Evolutionary conservation across 805 yeast species (phyloP).

Genomic region (Priceomyces haplophilus): DNA sequence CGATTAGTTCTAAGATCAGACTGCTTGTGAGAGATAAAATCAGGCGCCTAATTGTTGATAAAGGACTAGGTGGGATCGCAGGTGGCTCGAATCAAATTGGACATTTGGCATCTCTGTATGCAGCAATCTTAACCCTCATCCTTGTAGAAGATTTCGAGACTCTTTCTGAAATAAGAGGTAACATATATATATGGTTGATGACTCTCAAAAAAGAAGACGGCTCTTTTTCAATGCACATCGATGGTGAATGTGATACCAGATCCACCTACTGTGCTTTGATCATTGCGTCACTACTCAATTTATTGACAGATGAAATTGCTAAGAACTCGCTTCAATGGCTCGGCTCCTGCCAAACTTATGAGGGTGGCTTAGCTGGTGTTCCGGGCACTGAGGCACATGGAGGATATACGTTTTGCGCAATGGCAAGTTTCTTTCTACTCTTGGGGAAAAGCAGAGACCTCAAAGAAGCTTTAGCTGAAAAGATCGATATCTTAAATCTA

Average conservation of each 20-base stretch:
- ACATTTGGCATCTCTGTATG: conserved; percentile 83
- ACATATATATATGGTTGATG: conserved; percentile 63
- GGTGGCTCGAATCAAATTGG: conserved; percentile 84
- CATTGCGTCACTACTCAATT: conserved; percentile 61
- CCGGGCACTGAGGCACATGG: conserved; percentile 91
- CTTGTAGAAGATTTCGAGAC: conserved; percentile 40
- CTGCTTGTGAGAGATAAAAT: conserved; percentile 24
- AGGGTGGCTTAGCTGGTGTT: conserved; percentile 91
- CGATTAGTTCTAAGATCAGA: conserved; percentile 28
- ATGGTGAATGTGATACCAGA: conserved; percentile 84
- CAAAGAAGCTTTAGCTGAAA: conserved; percentile 9
- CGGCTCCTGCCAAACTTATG: conserved; percentile 75
- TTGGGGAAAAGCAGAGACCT: conserved; percentile 30
- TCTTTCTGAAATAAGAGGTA: conserved; percentile 28
- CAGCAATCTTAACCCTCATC: conserved; percentile 64
- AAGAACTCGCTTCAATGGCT: conserved; percentile 60
- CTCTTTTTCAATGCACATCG: conserved; percentile 66
- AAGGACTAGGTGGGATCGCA: conserved; percentile 60
- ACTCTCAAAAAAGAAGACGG: conserved; percentile 66
- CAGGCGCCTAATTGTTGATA: conserved; percentile 21
- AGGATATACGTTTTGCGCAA: conserved; percentile 91
- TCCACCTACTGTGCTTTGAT: conserved; percentile 86
- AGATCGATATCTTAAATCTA: conserved; percentile 48
- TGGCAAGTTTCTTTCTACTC: conserved; percentile 56
- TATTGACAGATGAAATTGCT: conserved; percentile 58